Base-by-base conservation (phyloP, 163 green algal genomes). In the Coccomyxa subellipsoidea region DNA sequence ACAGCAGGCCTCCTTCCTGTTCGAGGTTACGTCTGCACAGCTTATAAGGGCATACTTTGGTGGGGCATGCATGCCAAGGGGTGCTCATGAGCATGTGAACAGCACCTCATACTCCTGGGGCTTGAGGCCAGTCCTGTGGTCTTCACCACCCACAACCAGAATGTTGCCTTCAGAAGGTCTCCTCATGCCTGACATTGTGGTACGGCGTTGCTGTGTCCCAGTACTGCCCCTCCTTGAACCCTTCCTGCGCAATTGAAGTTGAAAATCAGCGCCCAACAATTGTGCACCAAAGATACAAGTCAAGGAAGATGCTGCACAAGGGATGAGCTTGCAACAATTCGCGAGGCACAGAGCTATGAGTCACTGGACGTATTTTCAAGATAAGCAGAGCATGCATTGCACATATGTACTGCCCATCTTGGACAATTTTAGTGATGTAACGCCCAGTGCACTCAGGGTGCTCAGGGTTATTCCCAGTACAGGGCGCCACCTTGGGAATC, bases 131-230 rank as follows among this genome's bases (percentile, higher is more conserved):
- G 69, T 79, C 8, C 29, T 39, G 69, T 78, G 79, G 66, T 83
- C 69, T 69, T 71, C 38, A 39, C 77, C 77, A 80, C 86, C 84
- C 29, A 87, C 76, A 34, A 90, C 80, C 21, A 93, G 34, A 0
- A 92, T 66, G 25, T 85, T 54, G 79, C 92, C 70, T 7, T 87
- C 10, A 18, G 84, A 78, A 38, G n/a, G 59, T 76, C 27, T 84
- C 35, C 4, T 85, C 84, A n/a, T 86, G 31, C 31, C 89, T 73
- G 0, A 88, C 36, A 80, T 93, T 93, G 66, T 93, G 89, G 84
- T 92, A 92, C 23, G 83, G 83, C 40, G 82, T 71, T 8, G n/a
- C 79, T 15, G 89, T 93, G 76, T 88, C 81, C 89, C 89, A 93
- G 80, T 84, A 93, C 31, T 85, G 29, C 4, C 80, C 83, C 0